A percentile compares a stretch with the other conserved stretches of the same genome.
Conservation (phyloP, 495 filamentous ascomycete genomes). For the Halenospora varia region DNA sequence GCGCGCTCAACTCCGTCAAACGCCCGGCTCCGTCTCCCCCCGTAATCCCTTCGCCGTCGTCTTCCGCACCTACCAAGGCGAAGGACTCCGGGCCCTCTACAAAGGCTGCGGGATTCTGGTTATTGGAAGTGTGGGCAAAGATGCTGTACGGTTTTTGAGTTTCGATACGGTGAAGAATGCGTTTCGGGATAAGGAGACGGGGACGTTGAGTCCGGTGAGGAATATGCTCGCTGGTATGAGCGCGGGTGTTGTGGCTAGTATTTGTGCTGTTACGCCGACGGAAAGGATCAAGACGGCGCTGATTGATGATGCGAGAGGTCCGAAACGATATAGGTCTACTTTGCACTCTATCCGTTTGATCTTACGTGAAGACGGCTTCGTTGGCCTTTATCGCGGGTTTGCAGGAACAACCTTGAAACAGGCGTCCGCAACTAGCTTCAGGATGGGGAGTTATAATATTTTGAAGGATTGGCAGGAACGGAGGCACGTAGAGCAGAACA, state of each 20-base stretch:
- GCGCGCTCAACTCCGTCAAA: slow-evolving; percentile 25
- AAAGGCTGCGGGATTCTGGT: slow-evolving; percentile 48
- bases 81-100: slow-evolving; percentile 55
- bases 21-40: slow-evolving; percentile 16
- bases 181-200: slow-evolving; percentile 53
- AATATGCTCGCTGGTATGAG: slow-evolving; percentile 60
- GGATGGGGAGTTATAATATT: slow-evolving; percentile 65
- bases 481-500: slow-evolving; percentile 31
- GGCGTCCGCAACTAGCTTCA: slow-evolving; percentile 56
- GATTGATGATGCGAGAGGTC: slow-evolving; percentile 59
- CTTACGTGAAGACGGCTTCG: slow-evolving; percentile 43
- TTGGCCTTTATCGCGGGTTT: slow-evolving; percentile 58
- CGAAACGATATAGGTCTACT: slow-evolving; percentile 45
- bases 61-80: slow-evolving; percentile 26
- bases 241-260: slow-evolving; percentile 54
- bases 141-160: slow-evolving; percentile 59
- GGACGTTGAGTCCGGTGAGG: slow-evolving; percentile 46
- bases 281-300: slow-evolving; percentile 67
- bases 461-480: slow-evolving; percentile 54
- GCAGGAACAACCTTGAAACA: slow-evolving; percentile 65
- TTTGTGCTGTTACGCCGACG: slow-evolving; percentile 59
- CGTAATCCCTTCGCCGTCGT: slow-evolving; percentile 47
- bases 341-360: slow-evolving; percentile 48
- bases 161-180: slow-evolving; percentile 62
- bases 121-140: slow-evolving; percentile 48